A percentile compares a stretch with the other conserved stretches of the same genome.
Evolutionary conservation across 331 rosid genomes (phyloP).

Genomic region (Arachis monticola): DNA sequence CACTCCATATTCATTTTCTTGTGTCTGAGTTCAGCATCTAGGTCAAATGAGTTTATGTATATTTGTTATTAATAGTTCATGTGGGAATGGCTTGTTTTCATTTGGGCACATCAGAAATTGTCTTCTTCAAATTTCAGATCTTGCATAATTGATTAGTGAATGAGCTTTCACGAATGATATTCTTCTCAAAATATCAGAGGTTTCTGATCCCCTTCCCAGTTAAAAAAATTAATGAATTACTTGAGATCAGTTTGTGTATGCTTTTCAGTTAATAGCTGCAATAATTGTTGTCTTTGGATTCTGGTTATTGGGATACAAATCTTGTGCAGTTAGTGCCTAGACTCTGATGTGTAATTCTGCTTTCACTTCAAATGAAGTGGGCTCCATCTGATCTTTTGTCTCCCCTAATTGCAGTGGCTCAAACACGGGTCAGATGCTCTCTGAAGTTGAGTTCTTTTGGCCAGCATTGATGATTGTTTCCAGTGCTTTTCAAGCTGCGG

Average conservation of each 20-base stretch:
- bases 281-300: conserved; percentile 4
- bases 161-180: conserved; percentile 16
- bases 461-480: conserved; percentile 85
- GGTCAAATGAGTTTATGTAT: conserved; percentile 14
- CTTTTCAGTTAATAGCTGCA: neutral
- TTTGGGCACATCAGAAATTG: conserved; percentile 5
- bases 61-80: conserved; percentile 14
- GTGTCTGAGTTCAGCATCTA: conserved; percentile 27
- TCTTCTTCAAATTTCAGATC: conserved; percentile 13
- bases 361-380: conserved; percentile 35
- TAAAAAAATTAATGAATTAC: conserved; percentile 1
- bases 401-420: conserved; percentile 66
- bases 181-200: conserved; percentile 18
- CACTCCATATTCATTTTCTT: conserved; percentile 31
- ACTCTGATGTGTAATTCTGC: conserved; percentile 27
- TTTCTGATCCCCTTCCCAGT: conserved; percentile 16
- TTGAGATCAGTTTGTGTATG: conserved; percentile 11
- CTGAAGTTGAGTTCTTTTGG: conserved; percentile 78
- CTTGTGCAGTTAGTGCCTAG: conserved; percentile 17
- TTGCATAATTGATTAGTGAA: conserved; percentile 16
- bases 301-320: conserved; percentile 29
- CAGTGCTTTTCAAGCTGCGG: conserved; percentile 88
- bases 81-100: conserved; percentile 20
- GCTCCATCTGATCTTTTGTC: conserved; percentile 36
- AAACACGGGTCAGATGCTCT: conserved; percentile 80